phyloP scores from a whole-genome alignment of 192 early-diverging fungal genomes.

The Gamsiella multidivaricata region DNA sequence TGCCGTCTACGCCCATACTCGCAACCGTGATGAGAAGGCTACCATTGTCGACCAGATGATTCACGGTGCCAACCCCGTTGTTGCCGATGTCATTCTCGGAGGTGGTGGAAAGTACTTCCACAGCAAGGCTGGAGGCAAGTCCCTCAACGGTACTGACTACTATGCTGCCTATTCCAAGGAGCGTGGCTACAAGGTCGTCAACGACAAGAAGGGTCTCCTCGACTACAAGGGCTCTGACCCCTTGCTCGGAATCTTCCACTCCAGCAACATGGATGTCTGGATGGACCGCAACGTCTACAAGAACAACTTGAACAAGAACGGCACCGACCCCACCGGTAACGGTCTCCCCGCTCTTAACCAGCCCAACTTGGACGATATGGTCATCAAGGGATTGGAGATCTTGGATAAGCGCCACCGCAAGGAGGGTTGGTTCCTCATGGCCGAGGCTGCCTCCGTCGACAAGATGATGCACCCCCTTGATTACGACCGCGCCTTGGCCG shows the following conservation, averaged over 20 bases:
- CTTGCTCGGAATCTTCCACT: conserved; percentile 72
- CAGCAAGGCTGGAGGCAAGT: conserved; percentile 50
- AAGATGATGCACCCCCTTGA: conserved; percentile 72
- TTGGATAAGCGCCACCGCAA: conserved; percentile 67
- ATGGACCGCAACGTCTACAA: conserved; percentile 69
- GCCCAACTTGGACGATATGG: conserved; percentile 69
- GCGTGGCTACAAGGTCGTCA: conserved; percentile 66
- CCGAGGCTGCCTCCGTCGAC: conserved; percentile 73
- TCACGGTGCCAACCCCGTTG: conserved; percentile 62
- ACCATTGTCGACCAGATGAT: conserved; percentile 70
- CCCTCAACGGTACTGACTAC: conserved; percentile 61
- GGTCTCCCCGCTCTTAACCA: conserved; percentile 61
- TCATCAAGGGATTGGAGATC: conserved; percentile 67
- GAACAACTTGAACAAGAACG: conserved; percentile 56
- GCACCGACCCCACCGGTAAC: conserved; percentile 57
- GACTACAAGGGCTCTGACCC: conserved; percentile 64
- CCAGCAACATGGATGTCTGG: conserved; percentile 71
- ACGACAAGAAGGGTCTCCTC: conserved; percentile 56
- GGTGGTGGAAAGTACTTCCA: conserved; percentile 73
- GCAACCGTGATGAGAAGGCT: conserved; percentile 61
- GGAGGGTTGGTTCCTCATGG: conserved; percentile 74
- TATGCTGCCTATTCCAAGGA: conserved; percentile 60
- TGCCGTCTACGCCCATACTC: conserved; percentile 70
- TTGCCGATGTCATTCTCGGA: conserved; percentile 71
- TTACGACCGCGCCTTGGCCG: conserved; percentile 71